Conservation (phyloP, 2,329 filamentous ascomycete genomes). For the Clarireedia monteithiana region DNA sequence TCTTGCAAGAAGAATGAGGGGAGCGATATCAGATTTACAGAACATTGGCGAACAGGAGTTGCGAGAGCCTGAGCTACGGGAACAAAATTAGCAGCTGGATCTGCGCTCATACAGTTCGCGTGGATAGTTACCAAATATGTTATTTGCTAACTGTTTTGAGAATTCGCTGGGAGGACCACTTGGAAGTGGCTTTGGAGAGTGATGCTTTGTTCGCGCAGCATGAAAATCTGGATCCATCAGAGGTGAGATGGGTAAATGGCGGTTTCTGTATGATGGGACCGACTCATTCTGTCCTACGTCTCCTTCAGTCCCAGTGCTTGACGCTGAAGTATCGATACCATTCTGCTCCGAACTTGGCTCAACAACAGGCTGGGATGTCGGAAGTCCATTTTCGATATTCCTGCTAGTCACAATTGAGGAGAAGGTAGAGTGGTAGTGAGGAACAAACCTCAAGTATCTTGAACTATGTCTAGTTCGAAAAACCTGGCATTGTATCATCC, state of each 20-base stretch:
- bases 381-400: background rate
- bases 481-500: constrained; percentile 22
- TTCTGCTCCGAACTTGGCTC: background rate
- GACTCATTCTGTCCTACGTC: background rate
- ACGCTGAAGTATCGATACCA: background rate
- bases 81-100: background rate
- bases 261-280: background rate
- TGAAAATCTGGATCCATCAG: constrained; percentile 38
- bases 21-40: constrained; percentile 38
- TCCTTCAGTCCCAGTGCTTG: background rate
- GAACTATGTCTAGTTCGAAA: constrained; percentile 18
- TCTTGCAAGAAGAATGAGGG: constrained; percentile 57
- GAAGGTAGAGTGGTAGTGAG: background rate
- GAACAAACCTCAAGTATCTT: background rate
- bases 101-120: background rate
- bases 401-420: background rate
- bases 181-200: constrained; percentile 21
- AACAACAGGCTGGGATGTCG: background rate
- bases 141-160: constrained; percentile 50
- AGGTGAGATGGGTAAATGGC: constrained; percentile 38
- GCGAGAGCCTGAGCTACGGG: constrained; percentile 48
- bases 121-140: constrained; percentile 43
- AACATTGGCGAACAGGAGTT: constrained; percentile 50
- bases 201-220: constrained; percentile 27
- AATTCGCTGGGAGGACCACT: constrained; percentile 37